Evolutionary conservation across 768 basidiomycete species (phyloP), one percentile per base, ranked within the genome.

Genomic region (Lactifluus echinatus): DNA sequence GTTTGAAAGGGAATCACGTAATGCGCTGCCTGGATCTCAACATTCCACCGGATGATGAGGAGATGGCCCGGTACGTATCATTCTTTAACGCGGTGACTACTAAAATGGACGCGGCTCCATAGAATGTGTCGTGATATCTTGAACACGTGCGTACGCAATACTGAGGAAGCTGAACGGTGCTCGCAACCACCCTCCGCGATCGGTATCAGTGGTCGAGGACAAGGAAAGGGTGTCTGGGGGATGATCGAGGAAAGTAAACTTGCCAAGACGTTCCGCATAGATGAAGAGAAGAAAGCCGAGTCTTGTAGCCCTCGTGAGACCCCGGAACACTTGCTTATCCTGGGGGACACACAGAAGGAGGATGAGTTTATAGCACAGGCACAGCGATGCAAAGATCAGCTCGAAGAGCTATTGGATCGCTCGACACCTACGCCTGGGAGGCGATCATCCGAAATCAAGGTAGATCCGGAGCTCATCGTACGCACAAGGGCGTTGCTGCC

Each of bases 21-120:
- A 87, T 98, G 77, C 79, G 96, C 4, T 99, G 96, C 67, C 74
- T 99, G 53, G 96, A 99, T 71, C 68, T 98, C 44, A 88, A 91
- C 64, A 91, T 99, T 26, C 93, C 93, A 2, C 87, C 89, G 0
- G 86, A 80, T 1, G 84, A 90, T 53, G 87, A 91, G 60, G 82
- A 81, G 66, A 89, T 85, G 74, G 87, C 89, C 40, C 77, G 79
- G 82, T 81, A 45, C 52, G 76, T 65, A 36, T 7, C 21, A n/a
- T 10, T 26, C 50, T 43, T 36, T 46, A 47, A 40, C 54, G 47
- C 23, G 15, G 42, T 26, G 28, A 12, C 15, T 28, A 36, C 11
- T 23, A 29, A 42, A 59, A 33, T 40, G 14, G 53, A 24, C 36
- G 56, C 28, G 5, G 5, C 23, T 33, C 29, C 56, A 19, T 49